Evolutionary conservation across 1,284 basidiomycete species (phyloP), one percentile per base, ranked within the genome.

Genomic region (Microbotryum scabiosae): DNA sequence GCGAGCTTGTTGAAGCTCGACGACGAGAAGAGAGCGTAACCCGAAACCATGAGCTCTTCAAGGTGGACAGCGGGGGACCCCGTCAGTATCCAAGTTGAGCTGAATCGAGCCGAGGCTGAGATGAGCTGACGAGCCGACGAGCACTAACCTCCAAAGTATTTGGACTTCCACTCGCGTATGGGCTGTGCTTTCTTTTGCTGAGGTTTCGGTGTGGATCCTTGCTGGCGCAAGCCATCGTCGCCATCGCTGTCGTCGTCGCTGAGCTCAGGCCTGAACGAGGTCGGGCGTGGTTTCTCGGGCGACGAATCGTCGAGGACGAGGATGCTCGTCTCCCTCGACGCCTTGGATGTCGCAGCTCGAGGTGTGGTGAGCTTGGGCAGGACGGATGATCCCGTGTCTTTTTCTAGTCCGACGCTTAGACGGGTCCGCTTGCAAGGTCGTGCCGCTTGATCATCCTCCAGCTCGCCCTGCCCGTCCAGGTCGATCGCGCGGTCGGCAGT

Each of bases 101-200:
- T 32, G 51, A 28, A 26, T 51, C 48, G 20, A 10, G 16, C n/a
- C 18, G 12, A 26, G 4, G 4, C 36, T 41, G 48, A 8, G 21
- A 12, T 21, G 43, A 14, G 32, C 4, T 5, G 9, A n/a, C n/a
- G 10, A 18, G 44, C 9, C 4, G n/a, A 7, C 36, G 20, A 10
- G n/a, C 16, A 56, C 63, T 28, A 2, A 57, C 63, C 60, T 30
- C 66, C 66, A 53, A 68, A 63, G 55, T 63, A 61, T 8, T 56
- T 51, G 1, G 44, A 25, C 5, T 26, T 2, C 55, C 60, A 65
- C 10, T 43, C 18, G 36, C 36, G 36, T 41, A 41, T 41, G 36
- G 36, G 36, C 36, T 41, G 36, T 12, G 36, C 36, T 16, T 16
- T 41, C 36, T 12, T 41, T 41, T 41, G 36, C 12, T 41, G 36